These are phyloP conservation scores for Ophiorrhiza pumila DNA, from an alignment of 257 asterid species.

Conservation along the genomic window DNA sequence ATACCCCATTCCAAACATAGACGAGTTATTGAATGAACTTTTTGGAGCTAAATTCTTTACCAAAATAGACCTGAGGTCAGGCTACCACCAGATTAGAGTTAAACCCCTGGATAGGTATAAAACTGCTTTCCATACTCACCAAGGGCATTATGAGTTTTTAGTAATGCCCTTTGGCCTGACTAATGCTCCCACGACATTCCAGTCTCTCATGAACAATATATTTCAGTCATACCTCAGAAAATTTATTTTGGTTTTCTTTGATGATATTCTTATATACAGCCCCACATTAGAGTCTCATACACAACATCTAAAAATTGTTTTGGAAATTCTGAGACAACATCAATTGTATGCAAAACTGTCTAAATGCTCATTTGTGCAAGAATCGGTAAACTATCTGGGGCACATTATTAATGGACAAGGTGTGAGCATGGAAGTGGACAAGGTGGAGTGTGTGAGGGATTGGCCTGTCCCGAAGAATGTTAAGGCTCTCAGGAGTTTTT, in stretches of 20 bases:
- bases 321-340: background rate
- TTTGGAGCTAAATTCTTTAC: background rate
- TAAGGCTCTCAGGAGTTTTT: background rate
- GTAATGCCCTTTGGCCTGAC: slow-evolving; percentile 9
- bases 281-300: background rate
- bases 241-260: background rate
- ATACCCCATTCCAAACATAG: background rate
- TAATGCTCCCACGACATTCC: background rate
- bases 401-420: background rate
- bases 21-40: background rate
- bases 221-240: background rate
- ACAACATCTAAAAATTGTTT: background rate
- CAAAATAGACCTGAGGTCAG: background rate
- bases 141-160: background rate
- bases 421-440: background rate
- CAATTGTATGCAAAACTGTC: background rate
- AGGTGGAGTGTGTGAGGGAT: background rate
- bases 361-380: background rate
- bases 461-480: background rate
- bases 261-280: background rate
- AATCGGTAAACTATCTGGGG: background rate
- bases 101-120: background rate
- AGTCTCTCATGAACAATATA: no score
- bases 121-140: background rate
- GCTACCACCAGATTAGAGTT: background rate